Base-by-base conservation (phyloP, 768 basidiomycete genomes). In the Termitomyces sp. region DNA sequence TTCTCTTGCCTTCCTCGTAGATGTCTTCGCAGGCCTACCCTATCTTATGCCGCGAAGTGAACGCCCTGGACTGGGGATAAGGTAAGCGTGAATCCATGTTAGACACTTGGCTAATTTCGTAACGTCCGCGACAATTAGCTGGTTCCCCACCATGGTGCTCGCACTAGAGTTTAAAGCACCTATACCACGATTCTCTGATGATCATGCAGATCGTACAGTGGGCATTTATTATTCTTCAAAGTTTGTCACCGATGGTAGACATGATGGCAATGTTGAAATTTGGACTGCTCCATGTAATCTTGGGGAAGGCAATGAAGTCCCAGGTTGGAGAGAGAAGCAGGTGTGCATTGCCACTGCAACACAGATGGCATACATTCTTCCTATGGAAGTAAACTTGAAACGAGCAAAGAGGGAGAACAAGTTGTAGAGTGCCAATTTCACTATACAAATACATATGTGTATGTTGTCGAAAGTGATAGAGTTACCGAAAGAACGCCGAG, bases 231-330 rank as follows among this genome's bases (percentile, higher is more conserved):
- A 79, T 18, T 69, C 70, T 14, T 77, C 81, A 1, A 74, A 73
- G 7, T 87, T 86, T 65, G 64, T 82, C 57, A 76, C 77, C 48
- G 72, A 80, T 44, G 78, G 79, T 8, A 72, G 85, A 56, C 85
- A 88, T 61, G 84, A 87, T 48, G 63, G 68, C 4, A 80, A 80
- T 61, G 77, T 81, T 3, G 87, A 87, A 63, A 72, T 87, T 13
- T 88, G 86, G 86, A 82, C 83, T 6, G 83, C 86, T 10, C 87
- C 87, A 1, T 71, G 74, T 44, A 73, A 82, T 54, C 72, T 84
- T 40, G 82, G 79, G 2, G 76, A 78, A 54, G 81, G 80, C 0
- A 50, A 66, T 5, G 66, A 73, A 32, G 35, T 42, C 8, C 67
- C 74, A 3, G 77, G 78, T 12, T 88, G 86, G 87, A 77, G 82